phyloP scores from a whole-genome alignment of 306 rosid species.

The Crotalaria pallida region DNA sequence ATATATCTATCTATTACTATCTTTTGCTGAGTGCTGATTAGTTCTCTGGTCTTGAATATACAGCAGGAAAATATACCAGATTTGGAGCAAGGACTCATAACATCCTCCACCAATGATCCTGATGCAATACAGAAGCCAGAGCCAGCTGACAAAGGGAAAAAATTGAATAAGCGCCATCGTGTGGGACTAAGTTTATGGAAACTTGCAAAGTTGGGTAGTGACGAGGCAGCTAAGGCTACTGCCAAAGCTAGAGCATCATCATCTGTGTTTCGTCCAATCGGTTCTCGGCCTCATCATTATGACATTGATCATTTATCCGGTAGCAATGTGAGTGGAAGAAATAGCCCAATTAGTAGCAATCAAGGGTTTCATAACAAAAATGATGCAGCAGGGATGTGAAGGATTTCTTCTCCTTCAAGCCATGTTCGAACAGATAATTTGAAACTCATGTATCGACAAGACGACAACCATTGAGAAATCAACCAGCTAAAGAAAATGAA shows the following conservation, averaged over 20 bases:
- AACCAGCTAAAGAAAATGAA: constrained; percentile 43
- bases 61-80: constrained; percentile 88
- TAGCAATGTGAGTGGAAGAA: constrained; percentile 70
- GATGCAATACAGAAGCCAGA: constrained; percentile 65
- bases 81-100: constrained; percentile 73
- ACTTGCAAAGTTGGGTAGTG: constrained; percentile 76
- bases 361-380: constrained; percentile 47
- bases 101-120: constrained; percentile 85
- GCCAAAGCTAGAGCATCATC: constrained; percentile 91
- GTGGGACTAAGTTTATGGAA: constrained; percentile 80
- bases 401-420: constrained; percentile 52
- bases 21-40: constrained; percentile 16
- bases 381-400: constrained; percentile 52
- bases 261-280: constrained; percentile 74
- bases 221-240: constrained; percentile 68
- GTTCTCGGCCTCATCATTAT: constrained; percentile 48
- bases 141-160: constrained; percentile 53
- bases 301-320: constrained; percentile 57
- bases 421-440: constrained; percentile 40
- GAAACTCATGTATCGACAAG: constrained; percentile 66
- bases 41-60: constrained; percentile 20
- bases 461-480: constrained; percentile 48
- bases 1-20: neutral
- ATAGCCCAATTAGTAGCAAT: constrained; percentile 64
- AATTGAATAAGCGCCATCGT: constrained; percentile 43